Evolutionary conservation across 768 basidiomycete species (phyloP), one percentile per base, ranked within the genome.

Genomic region (Kwoniella dejecticola): DNA sequence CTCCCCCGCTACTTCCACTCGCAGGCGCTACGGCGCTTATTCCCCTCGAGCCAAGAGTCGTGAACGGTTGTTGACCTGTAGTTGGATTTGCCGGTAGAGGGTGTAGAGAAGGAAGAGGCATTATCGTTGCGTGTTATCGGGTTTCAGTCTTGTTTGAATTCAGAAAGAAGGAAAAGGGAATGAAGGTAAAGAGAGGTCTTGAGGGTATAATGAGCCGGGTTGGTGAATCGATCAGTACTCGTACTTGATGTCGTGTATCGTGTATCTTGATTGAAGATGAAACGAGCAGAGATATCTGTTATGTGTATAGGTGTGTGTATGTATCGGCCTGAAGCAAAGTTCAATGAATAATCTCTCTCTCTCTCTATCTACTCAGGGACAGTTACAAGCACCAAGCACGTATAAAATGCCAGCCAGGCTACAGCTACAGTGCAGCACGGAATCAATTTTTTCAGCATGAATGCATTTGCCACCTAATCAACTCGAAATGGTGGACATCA

Each of bases 71-170:
- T 61, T 72, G 71, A 13, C 71, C 71, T 2, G 71, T 75, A 3
- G 71, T 75, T 4, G 74, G 74, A 44, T 76, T 76, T 52, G 49
- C 63, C 11, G 74, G 74, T 54, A 76, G 57, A 33, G 71, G 69
- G 36, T 76, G 68, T n/a, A 69, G 52, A 10, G 68, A 63, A 33
- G 66, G 66, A n/a, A 60, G 55, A 17, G 71, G 58, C 71, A 72
- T 72, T 29, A 15, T 46, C 17, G 1, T 30, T 49, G 15, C 47
- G 21, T 30, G 6, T 27, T 46, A 45, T 30, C 42, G 42, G 30
- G 42, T 46, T 30, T 47, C 23, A 36, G n/a, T n/a, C n/a, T n/a
- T n/a, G n/a, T n/a, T n/a, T n/a, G 26, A 17, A 48, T 33, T 31
- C 12, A 1, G 27, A 19, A 36, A 27, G 33, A 27, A 45, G 42